Base-by-base conservation (phyloP, 1,139 yeast species). In the Suhomyces yuchorum region DNA sequence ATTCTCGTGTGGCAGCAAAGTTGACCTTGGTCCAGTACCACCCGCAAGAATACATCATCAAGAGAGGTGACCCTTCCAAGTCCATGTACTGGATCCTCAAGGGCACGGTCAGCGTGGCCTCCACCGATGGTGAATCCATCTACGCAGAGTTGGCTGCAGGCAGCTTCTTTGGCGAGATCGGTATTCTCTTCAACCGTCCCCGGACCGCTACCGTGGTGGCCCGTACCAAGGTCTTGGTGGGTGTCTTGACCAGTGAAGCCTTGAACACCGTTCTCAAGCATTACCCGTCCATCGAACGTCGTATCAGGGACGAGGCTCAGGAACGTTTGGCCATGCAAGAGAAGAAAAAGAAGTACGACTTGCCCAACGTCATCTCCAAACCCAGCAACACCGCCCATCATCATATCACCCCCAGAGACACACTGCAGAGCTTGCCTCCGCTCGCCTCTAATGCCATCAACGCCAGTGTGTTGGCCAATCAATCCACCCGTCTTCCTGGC, bases 131-230 rank as follows among this genome's bases (percentile, higher is more conserved):
- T 23, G 92, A 86, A 63, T 77, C 87, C 3, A 72, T 82, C 4
- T 85, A 82, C 60, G 91, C 92, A 2, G 89, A 84, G 58, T 67
- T 87, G 14, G 75, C 78, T 3, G 77, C 86, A 2, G 93, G 93
- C 1, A 76, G 83, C 35, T 85, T 84, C 56, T 87, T 87, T 62
- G 95, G 91, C 5, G 95, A 87, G 60, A 85, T 86, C 46, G 93
- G 93, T 5, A 84, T 86, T 41, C 67, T 87, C 33, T 86, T 83
- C 66, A 84, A 85, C 59, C 70, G 91, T 39, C 91, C 92, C 9
- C 69, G 93, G 54, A 85, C 92, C 0, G 93, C 93, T 0, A 84
- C 91, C 1, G 91, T 86, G 14, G 81, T 85, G n/a, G 87, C 93
- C 1, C 71, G 83, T 51, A 78, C 88, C 0, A 79, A 75, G 53